phyloP scores from a whole-genome alignment of 352 stramenopile genomes.

The Phytophthora pluvialis region DNA sequence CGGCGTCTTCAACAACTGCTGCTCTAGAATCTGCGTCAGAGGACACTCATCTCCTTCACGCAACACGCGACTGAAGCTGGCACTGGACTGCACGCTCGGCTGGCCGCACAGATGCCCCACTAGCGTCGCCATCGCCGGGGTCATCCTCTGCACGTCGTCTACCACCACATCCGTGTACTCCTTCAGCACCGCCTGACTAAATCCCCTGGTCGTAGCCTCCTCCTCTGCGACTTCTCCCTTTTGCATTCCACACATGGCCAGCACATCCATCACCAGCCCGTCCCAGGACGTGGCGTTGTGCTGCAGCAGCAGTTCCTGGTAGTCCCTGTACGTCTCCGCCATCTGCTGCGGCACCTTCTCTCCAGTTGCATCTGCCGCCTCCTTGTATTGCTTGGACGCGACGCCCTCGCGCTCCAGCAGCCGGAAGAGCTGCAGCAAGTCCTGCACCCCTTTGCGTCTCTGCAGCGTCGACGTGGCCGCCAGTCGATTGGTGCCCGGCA shows the following conservation, averaged over 20 bases:
- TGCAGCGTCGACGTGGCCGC: constrained; percentile 57
- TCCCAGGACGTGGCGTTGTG: constrained; percentile 74
- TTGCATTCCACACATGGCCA: constrained; percentile 33
- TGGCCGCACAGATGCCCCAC: constrained; percentile 49
- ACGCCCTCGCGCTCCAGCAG: constrained; percentile 70
- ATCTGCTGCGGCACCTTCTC: constrained; percentile 35
- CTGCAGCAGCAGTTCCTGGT: constrained; percentile 56
- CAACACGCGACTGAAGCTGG: constrained; percentile 60
- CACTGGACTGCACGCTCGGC: constrained; percentile 51
- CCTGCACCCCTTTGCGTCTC: constrained; percentile 53
- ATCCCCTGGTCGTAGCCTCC: constrained; percentile 28
- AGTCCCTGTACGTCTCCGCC: constrained; percentile 56
- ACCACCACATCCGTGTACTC: constrained; percentile 73
- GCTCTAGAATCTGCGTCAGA: constrained; percentile 45
- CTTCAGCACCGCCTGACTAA: constrained; percentile 42
- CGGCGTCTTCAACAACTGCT: constrained; percentile 30
- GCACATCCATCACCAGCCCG: constrained; percentile 62
- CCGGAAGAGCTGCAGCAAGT: constrained; percentile 77
- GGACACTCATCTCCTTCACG: constrained; percentile 39
- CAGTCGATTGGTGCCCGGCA: constrained; percentile 47
- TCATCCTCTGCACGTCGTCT: constrained; percentile 74
- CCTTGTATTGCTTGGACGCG: constrained; percentile 44
- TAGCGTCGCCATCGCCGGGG: constrained; percentile 66
- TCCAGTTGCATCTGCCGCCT: constrained; percentile 16
- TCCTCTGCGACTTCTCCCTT: neutral